Evolutionary conservation across 805 yeast species (phyloP).

Genomic region (Barnettozyma wickerhamii): DNA sequence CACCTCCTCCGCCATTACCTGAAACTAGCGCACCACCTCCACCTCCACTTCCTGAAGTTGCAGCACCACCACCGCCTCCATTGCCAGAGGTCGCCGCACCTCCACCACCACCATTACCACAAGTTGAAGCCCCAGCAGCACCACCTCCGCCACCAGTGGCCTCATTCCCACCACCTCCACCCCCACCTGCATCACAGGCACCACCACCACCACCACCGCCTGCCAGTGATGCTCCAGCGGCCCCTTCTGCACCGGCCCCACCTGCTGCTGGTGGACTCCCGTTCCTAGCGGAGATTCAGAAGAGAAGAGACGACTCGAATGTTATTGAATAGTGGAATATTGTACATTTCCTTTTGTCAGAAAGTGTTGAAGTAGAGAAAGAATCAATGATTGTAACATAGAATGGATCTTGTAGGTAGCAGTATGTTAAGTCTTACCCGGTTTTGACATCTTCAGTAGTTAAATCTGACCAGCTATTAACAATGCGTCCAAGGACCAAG

Average conservation of each 20-base stretch:
- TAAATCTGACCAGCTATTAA: no score
- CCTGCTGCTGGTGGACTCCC: slow-evolving; percentile 39
- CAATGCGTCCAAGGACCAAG: no score
- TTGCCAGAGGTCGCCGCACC: slow-evolving; percentile 30
- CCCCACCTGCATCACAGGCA: slow-evolving; percentile 26
- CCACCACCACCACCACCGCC: slow-evolving; percentile 31
- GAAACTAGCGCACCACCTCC: slow-evolving; percentile 29
- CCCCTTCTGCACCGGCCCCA: slow-evolving; percentile 23
- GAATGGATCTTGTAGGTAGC: no score
- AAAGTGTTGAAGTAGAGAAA: background rate
- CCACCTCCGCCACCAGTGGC: slow-evolving; percentile 26
- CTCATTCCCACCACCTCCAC: slow-evolving; percentile 25
- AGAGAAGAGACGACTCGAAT: slow-evolving; percentile 41
- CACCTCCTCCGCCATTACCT: slow-evolving; percentile 34
- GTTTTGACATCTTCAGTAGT: no score
- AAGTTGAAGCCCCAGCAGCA: slow-evolving; percentile 26
- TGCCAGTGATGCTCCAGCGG: slow-evolving; percentile 25
- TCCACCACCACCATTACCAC: slow-evolving; percentile 26
- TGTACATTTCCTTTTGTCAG: background rate
- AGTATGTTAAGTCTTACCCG: no score
- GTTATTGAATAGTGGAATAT: slow-evolving; percentile 35
- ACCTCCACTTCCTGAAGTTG: slow-evolving; percentile 24
- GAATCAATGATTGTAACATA: no score
- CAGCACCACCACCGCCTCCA: slow-evolving; percentile 29
- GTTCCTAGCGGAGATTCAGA: slow-evolving; percentile 46